Base-by-base conservation (phyloP, 495 filamentous ascomycete genomes). In the Entonaema liquescens region DNA sequence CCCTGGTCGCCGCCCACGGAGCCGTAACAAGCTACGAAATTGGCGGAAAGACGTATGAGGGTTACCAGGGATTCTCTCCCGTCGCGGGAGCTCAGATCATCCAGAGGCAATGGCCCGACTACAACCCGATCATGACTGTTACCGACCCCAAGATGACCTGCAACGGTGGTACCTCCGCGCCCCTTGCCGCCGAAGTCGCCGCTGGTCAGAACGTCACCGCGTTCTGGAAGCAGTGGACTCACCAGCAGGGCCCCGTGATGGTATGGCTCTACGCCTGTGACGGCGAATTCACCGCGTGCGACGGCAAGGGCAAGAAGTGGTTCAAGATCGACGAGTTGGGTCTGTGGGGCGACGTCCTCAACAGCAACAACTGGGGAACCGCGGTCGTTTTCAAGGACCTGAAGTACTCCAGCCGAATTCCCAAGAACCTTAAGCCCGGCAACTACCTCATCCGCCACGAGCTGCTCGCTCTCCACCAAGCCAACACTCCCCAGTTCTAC, bases 271-370 rank as follows among this genome's bases (percentile, higher is more conserved):
- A 84, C 74, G 76, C 80, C 58, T 87, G 86, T 72, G 71, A 80
- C n/a, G 79, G 77, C 49, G 77, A 76, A 23, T 86, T 87, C 71
- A 71, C 60, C 5, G 74, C 79, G 44, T 84, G 82, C 74, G 80
- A 86, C 64, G 81, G 85, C 17, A 80, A 77, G 25, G 74, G 77
- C 23, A 76, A 77, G 28, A 77, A 78, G 54, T 89, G 86, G 86
- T 89, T 88, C 79, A 89, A 89, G 82, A 88, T 88, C 62, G 86
- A 89, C 71, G 81, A 88, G 74, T 78, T 79, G 66, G 85, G 85
- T 36, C 81, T 86, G 72, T 76, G 71, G 19, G 81, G 81, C 38
- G 56, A 69, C 50, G 47, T 57, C 21, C 69, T 88, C 29, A 82
- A 80, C 57, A 82, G 84, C 44, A 81, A 78, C 47, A 76, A 79